These are phyloP conservation scores for Fraxinus anomala DNA, from an alignment of 257 asterid genomes.

Conservation along the genomic window DNA sequence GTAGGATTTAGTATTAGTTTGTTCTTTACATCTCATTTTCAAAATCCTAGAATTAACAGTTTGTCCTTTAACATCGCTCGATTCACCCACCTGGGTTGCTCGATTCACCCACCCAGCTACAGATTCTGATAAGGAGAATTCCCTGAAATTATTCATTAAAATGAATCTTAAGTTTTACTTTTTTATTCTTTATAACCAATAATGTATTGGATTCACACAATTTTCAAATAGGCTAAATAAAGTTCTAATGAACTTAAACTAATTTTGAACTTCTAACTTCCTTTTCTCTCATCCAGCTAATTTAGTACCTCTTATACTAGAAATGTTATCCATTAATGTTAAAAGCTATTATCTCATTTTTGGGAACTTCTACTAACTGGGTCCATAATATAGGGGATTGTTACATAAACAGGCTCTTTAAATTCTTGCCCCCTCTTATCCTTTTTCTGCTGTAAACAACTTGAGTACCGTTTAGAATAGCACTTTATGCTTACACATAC, in stretches of 20 bases:
- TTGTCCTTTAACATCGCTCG: neutral
- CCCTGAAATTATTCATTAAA: neutral
- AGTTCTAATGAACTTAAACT: neutral
- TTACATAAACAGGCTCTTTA: neutral
- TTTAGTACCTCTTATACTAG: neutral
- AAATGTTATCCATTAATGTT: neutral
- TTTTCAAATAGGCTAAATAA: neutral
- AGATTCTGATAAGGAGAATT: neutral
- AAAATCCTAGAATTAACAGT: neutral
- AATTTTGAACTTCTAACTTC: neutral
- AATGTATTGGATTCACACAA: neutral
- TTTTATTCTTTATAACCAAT: neutral
- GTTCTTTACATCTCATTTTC: neutral
- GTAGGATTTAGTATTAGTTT: constrained; percentile 2
- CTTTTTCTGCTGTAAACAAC: neutral
- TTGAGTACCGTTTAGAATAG: neutral
- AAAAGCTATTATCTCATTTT: neutral
- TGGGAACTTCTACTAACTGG: neutral
- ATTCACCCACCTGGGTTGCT: neutral
- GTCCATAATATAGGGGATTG: neutral
- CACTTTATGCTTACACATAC: neutral
- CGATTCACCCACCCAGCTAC: neutral
- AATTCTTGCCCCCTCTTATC: neutral
- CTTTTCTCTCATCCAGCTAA: neutral
- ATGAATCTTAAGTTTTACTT: neutral